Evolutionary conservation across 208 protist genomes (phyloP).

Genomic region (Leishmania turanica): DNA sequence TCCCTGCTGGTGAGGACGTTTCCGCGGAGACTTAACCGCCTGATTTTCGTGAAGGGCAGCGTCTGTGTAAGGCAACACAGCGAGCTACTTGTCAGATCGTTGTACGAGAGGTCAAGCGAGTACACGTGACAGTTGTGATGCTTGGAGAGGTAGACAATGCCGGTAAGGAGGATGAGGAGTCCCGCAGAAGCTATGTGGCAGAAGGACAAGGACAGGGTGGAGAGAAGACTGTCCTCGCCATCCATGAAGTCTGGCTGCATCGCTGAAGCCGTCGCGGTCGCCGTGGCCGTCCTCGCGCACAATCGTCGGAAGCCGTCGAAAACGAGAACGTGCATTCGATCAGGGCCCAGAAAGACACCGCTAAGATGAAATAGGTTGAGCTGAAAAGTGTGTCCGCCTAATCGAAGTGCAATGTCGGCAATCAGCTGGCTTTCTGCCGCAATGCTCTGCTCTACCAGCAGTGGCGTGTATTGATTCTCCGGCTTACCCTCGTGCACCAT

Average conservation of each 20-base stretch:
- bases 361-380: conserved; percentile 74
- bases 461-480: conserved; percentile 38
- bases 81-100: conserved; percentile 46
- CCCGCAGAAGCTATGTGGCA: conserved; percentile 66
- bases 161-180: conserved; percentile 59
- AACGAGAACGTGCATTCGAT: conserved; percentile 61
- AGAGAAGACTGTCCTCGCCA: conserved; percentile 22
- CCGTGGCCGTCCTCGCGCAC: neutral
- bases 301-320: conserved; percentile 58
- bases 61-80: conserved; percentile 52
- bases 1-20: conserved; percentile 63
- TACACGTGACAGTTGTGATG: conserved; percentile 9
- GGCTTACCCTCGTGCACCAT: conserved; percentile 18
- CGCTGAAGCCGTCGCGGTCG: neutral
- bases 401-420: conserved; percentile 54
- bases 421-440: conserved; percentile 58
- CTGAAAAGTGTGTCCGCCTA: conserved; percentile 36
- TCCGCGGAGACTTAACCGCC: conserved; percentile 63
- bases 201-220: conserved; percentile 66
- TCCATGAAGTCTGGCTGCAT: neutral
- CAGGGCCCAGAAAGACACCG: conserved; percentile 52
- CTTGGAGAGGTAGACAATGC: conserved; percentile 28
- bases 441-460: conserved; percentile 32
- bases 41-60: conserved; percentile 50
- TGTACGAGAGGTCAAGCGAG: conserved; percentile 78